Evolutionary conservation across 2,329 filamentous ascomycete species (phyloP).

Genomic region (Hypoxylon sp.): DNA sequence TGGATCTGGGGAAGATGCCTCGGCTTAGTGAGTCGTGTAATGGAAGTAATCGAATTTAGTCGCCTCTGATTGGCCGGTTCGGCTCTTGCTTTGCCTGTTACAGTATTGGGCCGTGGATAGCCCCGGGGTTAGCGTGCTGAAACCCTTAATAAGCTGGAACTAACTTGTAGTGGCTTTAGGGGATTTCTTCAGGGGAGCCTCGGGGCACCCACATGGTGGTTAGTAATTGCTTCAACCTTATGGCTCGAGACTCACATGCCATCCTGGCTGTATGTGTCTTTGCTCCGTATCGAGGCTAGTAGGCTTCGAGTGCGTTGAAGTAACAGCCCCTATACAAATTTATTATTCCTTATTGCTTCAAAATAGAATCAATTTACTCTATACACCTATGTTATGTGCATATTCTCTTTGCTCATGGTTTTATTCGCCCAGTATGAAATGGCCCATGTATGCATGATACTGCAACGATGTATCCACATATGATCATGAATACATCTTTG

Average conservation of each 20-base stretch:
- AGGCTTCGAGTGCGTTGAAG: background rate
- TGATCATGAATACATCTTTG: too few relatives aligned
- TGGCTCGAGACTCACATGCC: constrained; percentile 19
- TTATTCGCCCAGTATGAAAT: too few relatives aligned
- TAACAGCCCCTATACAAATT: too few relatives aligned
- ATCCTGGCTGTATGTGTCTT: background rate
- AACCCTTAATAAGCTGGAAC: background rate
- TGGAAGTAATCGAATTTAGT: constrained; percentile 26
- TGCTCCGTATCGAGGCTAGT: background rate
- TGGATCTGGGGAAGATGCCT: constrained; percentile 34
- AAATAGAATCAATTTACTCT: too few relatives aligned
- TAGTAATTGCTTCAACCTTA: background rate
- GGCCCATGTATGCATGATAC: too few relatives aligned
- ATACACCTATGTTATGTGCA: background rate
- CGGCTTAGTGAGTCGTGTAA: constrained; percentile 13
- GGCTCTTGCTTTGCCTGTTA: constrained; percentile 16
- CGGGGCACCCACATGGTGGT: background rate
- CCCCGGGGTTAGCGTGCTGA: constrained; percentile 20
- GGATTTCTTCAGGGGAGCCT: constrained; percentile 4
- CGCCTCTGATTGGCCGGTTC: constrained; percentile 33
- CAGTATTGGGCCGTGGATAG: background rate
- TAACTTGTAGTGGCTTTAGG: background rate
- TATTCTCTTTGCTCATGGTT: too few relatives aligned
- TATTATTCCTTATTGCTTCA: too few relatives aligned
- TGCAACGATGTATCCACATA: too few relatives aligned